Conservation (phyloP, 257 asterid genomes). For the Solanum medicagineum region DNA sequence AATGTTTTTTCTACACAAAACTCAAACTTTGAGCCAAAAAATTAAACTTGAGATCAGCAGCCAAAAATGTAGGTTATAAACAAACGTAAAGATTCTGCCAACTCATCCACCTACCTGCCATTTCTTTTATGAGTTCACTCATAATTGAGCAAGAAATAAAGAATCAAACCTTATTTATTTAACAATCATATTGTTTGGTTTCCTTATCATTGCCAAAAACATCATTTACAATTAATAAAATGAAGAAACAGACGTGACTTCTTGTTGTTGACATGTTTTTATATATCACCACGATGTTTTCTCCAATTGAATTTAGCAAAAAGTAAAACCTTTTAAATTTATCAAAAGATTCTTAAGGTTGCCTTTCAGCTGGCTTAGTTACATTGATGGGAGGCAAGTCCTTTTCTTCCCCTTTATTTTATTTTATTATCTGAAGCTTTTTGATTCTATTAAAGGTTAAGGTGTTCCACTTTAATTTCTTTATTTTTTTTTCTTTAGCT, state of each 20-base stretch:
- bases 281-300: slow-evolving; percentile 11
- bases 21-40: background rate
- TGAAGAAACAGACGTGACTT: slow-evolving; percentile 44
- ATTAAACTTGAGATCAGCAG: slow-evolving; percentile 5
- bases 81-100: slow-evolving; percentile 60
- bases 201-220: background rate
- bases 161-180: slow-evolving; percentile 16
- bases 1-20: background rate
- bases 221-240: background rate
- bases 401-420: slow-evolving; percentile 15
- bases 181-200: background rate
- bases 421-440: background rate
- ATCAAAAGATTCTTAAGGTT: slow-evolving; percentile 20
- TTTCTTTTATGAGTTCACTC: slow-evolving; percentile 7
- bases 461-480: background rate
- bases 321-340: slow-evolving; percentile 29
- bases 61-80: slow-evolving; percentile 16
- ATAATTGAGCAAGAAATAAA: slow-evolving; percentile 29
- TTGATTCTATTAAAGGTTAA: slow-evolving; percentile 15
- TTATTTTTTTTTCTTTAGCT: background rate
- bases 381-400: slow-evolving; percentile 59
- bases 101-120: slow-evolving; percentile 30
- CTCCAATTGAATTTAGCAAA: slow-evolving; percentile 3
- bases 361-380: slow-evolving; percentile 21
- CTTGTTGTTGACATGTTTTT: slow-evolving; percentile 58